Base-by-base conservation (phyloP, 2,329 filamentous ascomycete genomes). In the Colletotrichum trifolii region DNA sequence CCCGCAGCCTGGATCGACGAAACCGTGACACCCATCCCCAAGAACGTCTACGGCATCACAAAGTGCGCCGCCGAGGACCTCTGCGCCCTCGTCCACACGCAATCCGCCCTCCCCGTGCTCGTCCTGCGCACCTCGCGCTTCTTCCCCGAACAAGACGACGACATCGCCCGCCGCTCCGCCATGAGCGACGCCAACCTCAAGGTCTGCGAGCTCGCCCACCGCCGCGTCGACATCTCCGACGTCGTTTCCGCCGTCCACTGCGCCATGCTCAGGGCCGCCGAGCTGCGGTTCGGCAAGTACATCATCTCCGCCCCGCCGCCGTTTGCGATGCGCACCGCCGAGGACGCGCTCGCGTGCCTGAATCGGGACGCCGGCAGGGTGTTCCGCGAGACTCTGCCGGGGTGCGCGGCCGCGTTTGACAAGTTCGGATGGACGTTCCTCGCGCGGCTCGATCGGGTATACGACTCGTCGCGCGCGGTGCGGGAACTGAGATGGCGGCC, bases 31-130 rank as follows among this genome's bases (percentile, higher is more conserved):
- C 78, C 80, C 0, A 67, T 74, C 17, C 80, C 81, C 2, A 83
- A 83, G 64, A 83, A 83, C 70, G 81, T 83, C 48, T 83, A 83
- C 67, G 82, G 82, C 58, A 75, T 77, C 4, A 84, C 82, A 15
- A 85, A 85, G 54, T 73, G 77, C 13, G 80, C 81, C 2, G 82
- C 82, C 5, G 82, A 85, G 66, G 81, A 83, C 54, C 62, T 84
- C 36, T 84, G 81, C 68, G 73, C 71, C 11, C 74, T 84, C 6
- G 64, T 81, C 2, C 77, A 82, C 46, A 68, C 69, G 11, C 75
- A 82, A 58, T 75, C 73, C 1, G 66, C 69, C 2, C 68, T 84
- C 67, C 81, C 82, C 0, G 72, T 79, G 1, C 43, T 84, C 0
- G 73, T 84, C 6, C 74, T 85, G 8, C 78, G 82, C n/a, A 79